phyloP scores from a whole-genome alignment of 495 filamentous ascomycete species.

The Penicillium antarcticum region DNA sequence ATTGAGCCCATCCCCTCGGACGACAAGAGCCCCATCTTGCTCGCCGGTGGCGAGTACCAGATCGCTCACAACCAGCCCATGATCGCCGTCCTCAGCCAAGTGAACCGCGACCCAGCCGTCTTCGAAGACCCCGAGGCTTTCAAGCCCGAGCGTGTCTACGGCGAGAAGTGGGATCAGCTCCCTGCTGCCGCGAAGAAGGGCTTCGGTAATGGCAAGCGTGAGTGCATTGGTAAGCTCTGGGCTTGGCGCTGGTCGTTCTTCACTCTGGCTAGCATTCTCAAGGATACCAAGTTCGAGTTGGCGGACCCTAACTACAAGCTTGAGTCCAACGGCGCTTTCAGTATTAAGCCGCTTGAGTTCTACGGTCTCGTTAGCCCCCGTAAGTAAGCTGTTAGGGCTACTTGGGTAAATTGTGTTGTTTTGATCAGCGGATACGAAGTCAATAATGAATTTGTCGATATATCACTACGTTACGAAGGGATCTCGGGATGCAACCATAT shows the following conservation, averaged over 20 bases:
- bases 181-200: constrained; percentile 60
- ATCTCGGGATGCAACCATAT: constrained; percentile 5
- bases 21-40: constrained; percentile 44
- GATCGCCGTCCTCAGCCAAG: constrained; percentile 58
- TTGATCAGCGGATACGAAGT: constrained; percentile 1
- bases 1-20: constrained; percentile 50
- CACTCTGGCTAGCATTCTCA: constrained; percentile 37
- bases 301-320: constrained; percentile 40
- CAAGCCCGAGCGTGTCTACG: constrained; percentile 66
- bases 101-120: constrained; percentile 68
- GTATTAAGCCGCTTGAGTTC: constrained; percentile 31
- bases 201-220: constrained; percentile 69
- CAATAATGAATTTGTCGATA: constrained; percentile 9
- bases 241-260: constrained; percentile 58
- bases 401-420: not conserved
- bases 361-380: constrained; percentile 39
- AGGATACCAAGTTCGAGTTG: constrained; percentile 42
- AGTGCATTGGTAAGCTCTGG: constrained; percentile 63
- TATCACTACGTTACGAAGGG: constrained; percentile 1
- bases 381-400: constrained; percentile 4
- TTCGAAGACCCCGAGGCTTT: constrained; percentile 64
- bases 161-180: constrained; percentile 57
- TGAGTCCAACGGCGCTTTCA: constrained; percentile 39
- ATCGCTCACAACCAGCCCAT: constrained; percentile 58
- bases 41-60: constrained; percentile 66